phyloP scores from a whole-genome alignment of 495 filamentous ascomycete genomes.

The Darksidea phi region DNA sequence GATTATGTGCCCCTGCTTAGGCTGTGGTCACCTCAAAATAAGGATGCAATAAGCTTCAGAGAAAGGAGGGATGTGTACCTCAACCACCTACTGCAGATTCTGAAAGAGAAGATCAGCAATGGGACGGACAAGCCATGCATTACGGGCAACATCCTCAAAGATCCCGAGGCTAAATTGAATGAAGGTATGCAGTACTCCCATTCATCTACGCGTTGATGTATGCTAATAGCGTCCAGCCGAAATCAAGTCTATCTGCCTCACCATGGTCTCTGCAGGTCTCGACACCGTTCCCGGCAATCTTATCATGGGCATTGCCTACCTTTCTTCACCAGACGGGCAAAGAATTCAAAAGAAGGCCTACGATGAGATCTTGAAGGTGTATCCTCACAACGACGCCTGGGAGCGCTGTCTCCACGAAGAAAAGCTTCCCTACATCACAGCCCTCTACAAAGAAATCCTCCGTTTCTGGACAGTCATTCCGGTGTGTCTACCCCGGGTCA shows the following conservation, averaged over 20 bases:
- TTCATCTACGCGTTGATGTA: neutral
- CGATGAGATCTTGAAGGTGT: constrained; percentile 62
- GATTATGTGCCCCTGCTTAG: constrained; percentile 66
- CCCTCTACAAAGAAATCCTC: constrained; percentile 66
- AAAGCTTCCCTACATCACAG: constrained; percentile 68
- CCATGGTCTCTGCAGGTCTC: constrained; percentile 72
- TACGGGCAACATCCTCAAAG: constrained; percentile 65
- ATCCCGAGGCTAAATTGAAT: constrained; percentile 51
- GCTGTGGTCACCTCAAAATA: constrained; percentile 54
- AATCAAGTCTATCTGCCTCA: constrained; percentile 70
- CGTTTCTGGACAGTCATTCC: constrained; percentile 75
- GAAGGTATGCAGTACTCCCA: constrained; percentile 42
- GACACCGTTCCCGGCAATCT: constrained; percentile 68
- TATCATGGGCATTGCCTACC: constrained; percentile 70
- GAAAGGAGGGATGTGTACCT: constrained; percentile 58
- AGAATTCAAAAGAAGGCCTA: constrained; percentile 63
- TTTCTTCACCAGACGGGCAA: constrained; percentile 61
- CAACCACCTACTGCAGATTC: constrained; percentile 55
- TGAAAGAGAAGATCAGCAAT: constrained; percentile 59
- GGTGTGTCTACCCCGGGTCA: constrained; percentile 65
- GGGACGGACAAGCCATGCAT: constrained; percentile 70
- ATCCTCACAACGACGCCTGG: constrained; percentile 65
- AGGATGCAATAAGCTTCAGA: constrained; percentile 54
- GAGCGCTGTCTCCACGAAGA: constrained; percentile 64
- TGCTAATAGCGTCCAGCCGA: constrained; percentile 48